Conservation (phyloP, 495 filamentous ascomycete genomes). For the Xylaria bambusicola region DNA sequence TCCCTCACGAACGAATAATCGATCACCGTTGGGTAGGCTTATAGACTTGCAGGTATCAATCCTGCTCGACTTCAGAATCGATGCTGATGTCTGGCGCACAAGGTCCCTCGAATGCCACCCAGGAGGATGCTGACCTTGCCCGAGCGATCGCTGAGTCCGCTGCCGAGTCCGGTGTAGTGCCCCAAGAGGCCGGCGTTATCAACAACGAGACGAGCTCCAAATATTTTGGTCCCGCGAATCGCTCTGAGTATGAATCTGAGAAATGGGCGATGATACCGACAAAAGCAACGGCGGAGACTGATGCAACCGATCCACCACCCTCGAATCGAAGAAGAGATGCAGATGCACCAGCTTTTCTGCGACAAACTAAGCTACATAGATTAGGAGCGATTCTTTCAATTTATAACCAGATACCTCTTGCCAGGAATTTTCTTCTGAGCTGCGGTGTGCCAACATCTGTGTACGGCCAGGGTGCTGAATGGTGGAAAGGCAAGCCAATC, state of each 20-base stretch:
- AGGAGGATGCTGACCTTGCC: constrained; percentile 61
- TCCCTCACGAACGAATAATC: constrained; percentile 63
- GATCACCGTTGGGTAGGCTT: constrained; percentile 45
- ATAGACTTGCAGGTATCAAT: constrained; percentile 40
- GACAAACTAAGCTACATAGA: constrained; percentile 58
- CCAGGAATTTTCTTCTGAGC: constrained; percentile 71
- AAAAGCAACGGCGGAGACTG: constrained; percentile 36
- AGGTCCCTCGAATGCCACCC: constrained; percentile 44
- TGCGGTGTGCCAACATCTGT: constrained; percentile 50
- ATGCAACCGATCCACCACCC: constrained; percentile 31
- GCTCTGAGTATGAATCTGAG: constrained; percentile 67
- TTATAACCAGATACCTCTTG: constrained; percentile 79
- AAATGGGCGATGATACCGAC: constrained; percentile 74
- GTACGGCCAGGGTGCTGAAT: constrained; percentile 72
- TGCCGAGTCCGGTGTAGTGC: constrained; percentile 36
- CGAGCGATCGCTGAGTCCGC: constrained; percentile 41
- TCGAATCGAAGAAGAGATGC: constrained; percentile 59
- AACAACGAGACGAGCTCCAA: constrained; percentile 32
- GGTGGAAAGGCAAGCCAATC: constrained; percentile 81
- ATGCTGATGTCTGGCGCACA: constrained; percentile 29
- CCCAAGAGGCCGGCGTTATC: constrained; percentile 49
- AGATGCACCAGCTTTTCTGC: constrained; percentile 70
- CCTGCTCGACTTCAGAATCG: constrained; percentile 26
- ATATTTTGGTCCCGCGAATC: constrained; percentile 73
- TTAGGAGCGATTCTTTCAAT: constrained; percentile 75